Evolutionary conservation across 2,329 filamentous ascomycete genomes (phyloP), one percentile per base, ranked within the genome.

Genomic region (Emmonsiellopsis sp.): DNA sequence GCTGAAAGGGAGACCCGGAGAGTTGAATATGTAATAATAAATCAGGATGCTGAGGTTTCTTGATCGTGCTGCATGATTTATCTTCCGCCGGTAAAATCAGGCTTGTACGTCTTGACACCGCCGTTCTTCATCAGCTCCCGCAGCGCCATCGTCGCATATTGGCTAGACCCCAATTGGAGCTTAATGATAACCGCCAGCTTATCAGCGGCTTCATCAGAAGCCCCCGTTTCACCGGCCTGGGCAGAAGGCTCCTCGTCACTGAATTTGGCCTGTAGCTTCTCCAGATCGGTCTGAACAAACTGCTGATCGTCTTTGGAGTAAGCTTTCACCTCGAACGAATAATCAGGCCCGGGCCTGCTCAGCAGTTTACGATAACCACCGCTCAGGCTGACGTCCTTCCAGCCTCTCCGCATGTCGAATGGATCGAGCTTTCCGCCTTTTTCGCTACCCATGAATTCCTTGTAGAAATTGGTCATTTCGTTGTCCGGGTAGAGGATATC

Each of bases 321-420:
- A 5, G 76, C 71, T 63, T 80, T 84, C 9, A 95, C 80, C 55
- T 88, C 81, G 54, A 84, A 85, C 9, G 77, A 80, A 7, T 88
- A 80, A 31, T 77, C 72, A 7, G 76, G 70, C 2, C 81, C 79
- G 63, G 90, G 88, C 20, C 79, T 79, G 35, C 87, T 84, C 61
- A 97, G 79, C 31, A 95, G 67, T 69, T 92, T 93, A 58, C 93
- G 83, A 70, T 98, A 98, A 30, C 86, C 82, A 2, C 93, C 94
- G 48, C 86, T 88, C 1, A 98, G 77, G 67, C 88, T 95, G 65
- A 93, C 86, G 63, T 97, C 93, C 65, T 86, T 86, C 73, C 91
- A 89, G 50, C 80, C 80, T 15, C 92, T 82, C 10, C 88, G 84
- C 93, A 98, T 97, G 58, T 89, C 79, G 63, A 85, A 79, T 0